These are phyloP conservation scores for Ustanciosporium gigantosporum DNA, from an alignment of 1,284 basidiomycete genomes.

Conservation along the genomic window DNA sequence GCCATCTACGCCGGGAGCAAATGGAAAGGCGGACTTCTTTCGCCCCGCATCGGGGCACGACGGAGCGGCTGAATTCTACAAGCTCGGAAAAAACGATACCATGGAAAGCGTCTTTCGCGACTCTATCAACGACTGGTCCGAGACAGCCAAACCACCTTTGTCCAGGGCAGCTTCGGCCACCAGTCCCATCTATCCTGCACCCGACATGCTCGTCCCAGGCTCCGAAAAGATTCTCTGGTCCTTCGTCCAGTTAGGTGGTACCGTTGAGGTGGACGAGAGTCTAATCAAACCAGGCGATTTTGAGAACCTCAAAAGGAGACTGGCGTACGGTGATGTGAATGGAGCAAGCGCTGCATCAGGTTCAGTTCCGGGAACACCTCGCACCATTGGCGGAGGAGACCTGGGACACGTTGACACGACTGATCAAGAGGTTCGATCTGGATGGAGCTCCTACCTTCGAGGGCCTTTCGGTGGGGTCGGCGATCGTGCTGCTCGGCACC, in stretches of 20 bases:
- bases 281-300: constrained; percentile 63
- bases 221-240: constrained; percentile 80
- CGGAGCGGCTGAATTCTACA: constrained; percentile 44
- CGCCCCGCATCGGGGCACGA: background rate
- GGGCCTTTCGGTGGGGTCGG: constrained; percentile 14
- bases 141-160: constrained; percentile 11
- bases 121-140: constrained; percentile 51
- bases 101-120: constrained; percentile 61
- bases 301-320: constrained; percentile 58
- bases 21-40: background rate
- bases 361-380: constrained; percentile 25
- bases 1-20: background rate
- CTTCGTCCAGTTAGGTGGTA: constrained; percentile 80
- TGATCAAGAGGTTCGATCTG: constrained; percentile 1
- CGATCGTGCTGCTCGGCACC: constrained; percentile 32
- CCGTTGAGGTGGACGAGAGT: constrained; percentile 65
- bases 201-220: constrained; percentile 57
- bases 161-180: constrained; percentile 5
- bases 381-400: constrained; percentile 50
- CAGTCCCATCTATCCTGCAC: constrained; percentile 39
- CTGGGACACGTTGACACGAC: constrained; percentile 37
- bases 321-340: constrained; percentile 52
- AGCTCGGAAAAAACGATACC: constrained; percentile 56
- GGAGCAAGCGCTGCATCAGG: constrained; percentile 42
- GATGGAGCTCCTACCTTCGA: constrained; percentile 26